These are phyloP conservation scores for Tilletia setariae DNA, from an alignment of 1,284 basidiomycete species.

Conservation along the genomic window DNA sequence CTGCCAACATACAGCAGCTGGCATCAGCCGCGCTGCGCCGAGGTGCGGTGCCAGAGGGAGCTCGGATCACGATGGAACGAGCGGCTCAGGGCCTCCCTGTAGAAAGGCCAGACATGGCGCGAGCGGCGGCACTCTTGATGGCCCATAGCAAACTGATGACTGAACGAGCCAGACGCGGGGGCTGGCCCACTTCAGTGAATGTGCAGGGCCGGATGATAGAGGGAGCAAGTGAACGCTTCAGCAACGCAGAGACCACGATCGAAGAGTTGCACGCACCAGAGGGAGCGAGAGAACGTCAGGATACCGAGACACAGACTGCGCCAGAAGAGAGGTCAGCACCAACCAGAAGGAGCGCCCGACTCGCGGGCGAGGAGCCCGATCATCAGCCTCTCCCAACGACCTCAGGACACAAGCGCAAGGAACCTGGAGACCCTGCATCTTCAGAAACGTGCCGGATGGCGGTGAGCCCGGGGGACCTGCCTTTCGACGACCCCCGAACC, in stretches of 20 bases:
- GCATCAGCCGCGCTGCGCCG: too few relatives aligned
- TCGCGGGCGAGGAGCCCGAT: background rate
- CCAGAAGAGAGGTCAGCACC: too few relatives aligned
- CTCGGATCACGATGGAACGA: too few relatives aligned
- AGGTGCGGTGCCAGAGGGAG: too few relatives aligned
- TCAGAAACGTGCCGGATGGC: background rate
- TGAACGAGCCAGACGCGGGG: background rate
- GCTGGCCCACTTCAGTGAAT: background rate
- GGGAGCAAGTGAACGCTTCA: too few relatives aligned
- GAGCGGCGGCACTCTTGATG: too few relatives aligned
- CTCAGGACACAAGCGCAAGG: background rate
- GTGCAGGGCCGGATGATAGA: background rate
- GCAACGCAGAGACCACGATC: background rate
- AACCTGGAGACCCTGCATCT: background rate
- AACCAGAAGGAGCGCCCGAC: background rate
- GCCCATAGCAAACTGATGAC: too few relatives aligned
- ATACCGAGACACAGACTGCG: too few relatives aligned
- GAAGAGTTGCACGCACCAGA: background rate
- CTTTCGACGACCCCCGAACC: background rate
- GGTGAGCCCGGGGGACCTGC: background rate
- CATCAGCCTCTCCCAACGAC: background rate
- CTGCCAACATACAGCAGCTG: too few relatives aligned
- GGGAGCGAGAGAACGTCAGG: background rate
- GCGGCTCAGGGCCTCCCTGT: too few relatives aligned
- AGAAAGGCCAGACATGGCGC: too few relatives aligned